phyloP scores from a whole-genome alignment of 2,329 filamentous ascomycete genomes.

The Emmonsiellopsis sp. region DNA sequence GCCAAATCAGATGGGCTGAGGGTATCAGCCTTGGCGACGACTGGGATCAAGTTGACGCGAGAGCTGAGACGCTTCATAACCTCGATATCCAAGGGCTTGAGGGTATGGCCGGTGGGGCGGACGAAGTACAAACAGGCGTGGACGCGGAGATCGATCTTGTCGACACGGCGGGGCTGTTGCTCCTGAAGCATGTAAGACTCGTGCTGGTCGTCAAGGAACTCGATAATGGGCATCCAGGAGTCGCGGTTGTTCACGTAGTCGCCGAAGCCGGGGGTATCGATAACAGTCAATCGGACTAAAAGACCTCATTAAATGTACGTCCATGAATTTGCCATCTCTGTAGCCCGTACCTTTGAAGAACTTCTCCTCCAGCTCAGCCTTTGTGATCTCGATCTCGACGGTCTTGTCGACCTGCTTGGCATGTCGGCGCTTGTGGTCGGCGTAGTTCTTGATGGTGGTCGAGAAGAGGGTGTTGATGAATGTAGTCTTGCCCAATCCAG shows the following conservation, averaged over 20 bases:
- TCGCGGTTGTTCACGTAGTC: constrained; percentile 99
- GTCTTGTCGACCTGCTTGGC: constrained; percentile 99
- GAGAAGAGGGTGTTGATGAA: constrained; percentile 99
- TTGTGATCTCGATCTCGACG: constrained; percentile 99
- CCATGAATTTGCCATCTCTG: background rate
- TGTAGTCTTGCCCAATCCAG: constrained; percentile 95
- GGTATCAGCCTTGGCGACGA: constrained; percentile 97
- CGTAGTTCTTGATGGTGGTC: constrained; percentile 99
- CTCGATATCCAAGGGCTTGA: constrained; percentile 98
- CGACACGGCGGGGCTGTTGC: constrained; percentile 92
- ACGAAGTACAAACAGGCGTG: constrained; percentile 99
- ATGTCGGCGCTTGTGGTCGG: constrained; percentile 98
- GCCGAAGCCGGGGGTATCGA: constrained; percentile 96
- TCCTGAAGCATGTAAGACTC: constrained; percentile 99
- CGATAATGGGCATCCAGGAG: constrained; percentile 99
- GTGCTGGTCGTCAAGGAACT: constrained; percentile 99
- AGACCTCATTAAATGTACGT: background rate
- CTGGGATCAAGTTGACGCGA: constrained; percentile 94
- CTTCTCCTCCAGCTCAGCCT: constrained; percentile 99
- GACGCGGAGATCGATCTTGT: constrained; percentile 99
- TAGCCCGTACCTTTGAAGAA: constrained; percentile 93
- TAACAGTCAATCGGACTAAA: constrained; percentile 91
- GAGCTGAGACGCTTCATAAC: constrained; percentile 99
- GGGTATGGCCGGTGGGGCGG: constrained; percentile 91
- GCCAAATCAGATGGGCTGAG: constrained; percentile 84